Conservation (phyloP, 1,284 basidiomycete genomes). For the Farysia itapuensis region DNA sequence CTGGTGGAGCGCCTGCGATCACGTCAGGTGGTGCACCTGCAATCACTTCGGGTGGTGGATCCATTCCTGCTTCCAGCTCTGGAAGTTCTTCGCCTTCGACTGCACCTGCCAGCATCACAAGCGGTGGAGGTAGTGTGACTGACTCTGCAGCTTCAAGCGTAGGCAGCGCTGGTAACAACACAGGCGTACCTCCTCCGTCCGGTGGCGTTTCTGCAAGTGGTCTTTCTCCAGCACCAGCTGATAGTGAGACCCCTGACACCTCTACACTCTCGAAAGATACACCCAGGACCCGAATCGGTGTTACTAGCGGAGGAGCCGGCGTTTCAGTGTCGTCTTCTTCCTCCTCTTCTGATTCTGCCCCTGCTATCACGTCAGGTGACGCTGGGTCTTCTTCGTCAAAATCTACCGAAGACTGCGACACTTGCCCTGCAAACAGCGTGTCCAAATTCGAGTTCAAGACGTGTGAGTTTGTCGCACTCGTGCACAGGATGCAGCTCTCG, state of each 20-base stretch:
- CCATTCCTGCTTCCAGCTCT: background rate
- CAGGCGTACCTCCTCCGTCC: too few species aligned
- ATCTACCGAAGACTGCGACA: background rate
- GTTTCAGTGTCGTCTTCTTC: conserved; percentile 2
- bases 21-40: background rate
- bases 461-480: conserved; percentile 12
- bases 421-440: conserved; percentile 5
- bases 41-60: conserved; percentile 1
- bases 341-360: conserved; percentile 1
- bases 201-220: background rate
- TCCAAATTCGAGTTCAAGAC: conserved; percentile 7
- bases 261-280: too few species aligned
- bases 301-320: conserved; percentile 4
- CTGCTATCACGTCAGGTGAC: background rate
- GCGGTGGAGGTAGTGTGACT: background rate
- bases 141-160: background rate
- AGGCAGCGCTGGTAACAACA: too few species aligned
- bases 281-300: too few species aligned
- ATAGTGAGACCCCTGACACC: too few species aligned
- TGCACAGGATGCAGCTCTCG: conserved; percentile 14
- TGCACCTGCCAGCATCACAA: background rate
- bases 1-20: background rate
- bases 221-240: too few species aligned
- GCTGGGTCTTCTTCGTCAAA: background rate
- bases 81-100: background rate